Percentiles rank a stretch among this genome's conserved stretches.
These are phyloP conservation scores for Fusarium xylarioides DNA, from an alignment of 2,329 filamentous ascomycete genomes.

Conservation along the genomic window DNA sequence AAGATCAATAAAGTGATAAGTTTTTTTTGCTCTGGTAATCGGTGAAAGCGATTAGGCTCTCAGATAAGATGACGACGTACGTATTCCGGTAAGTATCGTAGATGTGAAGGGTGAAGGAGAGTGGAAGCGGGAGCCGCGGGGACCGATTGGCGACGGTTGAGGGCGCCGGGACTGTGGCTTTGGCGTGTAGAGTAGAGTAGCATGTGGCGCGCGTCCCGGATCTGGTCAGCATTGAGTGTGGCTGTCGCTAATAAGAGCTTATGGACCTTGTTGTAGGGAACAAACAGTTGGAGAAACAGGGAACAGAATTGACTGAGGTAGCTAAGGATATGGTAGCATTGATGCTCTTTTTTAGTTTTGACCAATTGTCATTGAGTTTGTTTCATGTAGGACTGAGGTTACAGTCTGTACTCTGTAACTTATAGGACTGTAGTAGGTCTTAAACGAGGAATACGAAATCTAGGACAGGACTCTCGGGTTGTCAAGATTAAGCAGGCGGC, in stretches of 20 bases:
- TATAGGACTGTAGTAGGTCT: neutral
- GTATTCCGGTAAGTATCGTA: neutral
- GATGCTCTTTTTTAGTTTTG: neutral
- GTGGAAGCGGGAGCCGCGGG: conserved; percentile 25
- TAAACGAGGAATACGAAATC: conserved; percentile 8
- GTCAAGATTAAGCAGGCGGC: conserved; percentile 13
- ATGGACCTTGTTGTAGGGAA: neutral
- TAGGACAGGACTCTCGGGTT: neutral
- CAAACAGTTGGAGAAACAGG: neutral
- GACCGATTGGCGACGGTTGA: conserved; percentile 8
- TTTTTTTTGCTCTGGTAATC: neutral
- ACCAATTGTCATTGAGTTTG: neutral
- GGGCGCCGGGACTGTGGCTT: conserved; percentile 17
- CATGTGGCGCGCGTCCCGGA: conserved; percentile 4
- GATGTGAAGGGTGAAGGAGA: neutral
- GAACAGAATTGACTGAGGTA: no score
- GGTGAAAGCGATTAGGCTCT: neutral
- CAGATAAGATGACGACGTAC: neutral
- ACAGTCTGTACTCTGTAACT: neutral
- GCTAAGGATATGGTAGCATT: neutral
- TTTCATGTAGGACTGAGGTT: neutral
- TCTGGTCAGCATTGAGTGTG: neutral
- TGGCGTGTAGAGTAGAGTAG: conserved; percentile 1
- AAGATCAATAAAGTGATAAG: neutral
- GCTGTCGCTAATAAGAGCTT: neutral